Percentiles rank a stretch among this genome's conserved stretches.
Evolutionary conservation across 2,329 filamentous ascomycete species (phyloP).

Genomic region (Alternaria longipes): DNA sequence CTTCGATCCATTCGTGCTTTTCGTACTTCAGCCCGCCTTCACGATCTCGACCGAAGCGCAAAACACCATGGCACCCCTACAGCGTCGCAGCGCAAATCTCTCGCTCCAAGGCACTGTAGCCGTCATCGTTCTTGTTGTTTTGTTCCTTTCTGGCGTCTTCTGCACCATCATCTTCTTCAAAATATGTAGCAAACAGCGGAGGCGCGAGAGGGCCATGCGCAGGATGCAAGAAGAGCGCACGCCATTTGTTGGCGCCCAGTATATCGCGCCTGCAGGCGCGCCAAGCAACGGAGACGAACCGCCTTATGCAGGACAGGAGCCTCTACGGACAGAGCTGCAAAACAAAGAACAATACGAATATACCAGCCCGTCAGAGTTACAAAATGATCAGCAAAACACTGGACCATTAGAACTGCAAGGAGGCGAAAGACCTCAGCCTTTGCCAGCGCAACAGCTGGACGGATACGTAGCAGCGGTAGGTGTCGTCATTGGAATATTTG

Average conservation of each 20-base stretch:
- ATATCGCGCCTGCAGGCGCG: not conserved
- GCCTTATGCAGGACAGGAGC: not conserved
- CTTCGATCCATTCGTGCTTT: not conserved
- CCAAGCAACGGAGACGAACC: not conserved
- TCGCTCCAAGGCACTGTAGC: not conserved
- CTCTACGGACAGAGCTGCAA: not conserved
- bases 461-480: slow-evolving; percentile 14
- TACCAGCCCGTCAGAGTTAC: not conserved
- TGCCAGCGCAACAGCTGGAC: slow-evolving; percentile 17
- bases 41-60: not conserved
- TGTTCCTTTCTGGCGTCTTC: slow-evolving; percentile 10
- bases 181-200: slow-evolving; percentile 21
- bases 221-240: slow-evolving; percentile 20
- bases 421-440: not conserved
- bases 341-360: not conserved
- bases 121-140: slow-evolving; percentile 7
- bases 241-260: slow-evolving; percentile 7
- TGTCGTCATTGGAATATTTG: not conserved
- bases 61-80: slow-evolving; percentile 18
- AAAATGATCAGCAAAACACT: not conserved
- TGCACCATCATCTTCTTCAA: slow-evolving; percentile 12
- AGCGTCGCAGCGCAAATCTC: slow-evolving; percentile 14
- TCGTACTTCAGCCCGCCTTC: not conserved
- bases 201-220: slow-evolving; percentile 10
- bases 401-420: slow-evolving; percentile 22